Evolutionary conservation across 2,329 filamentous ascomycete genomes (phyloP).

Genomic region (Coniochaeta sp.): DNA sequence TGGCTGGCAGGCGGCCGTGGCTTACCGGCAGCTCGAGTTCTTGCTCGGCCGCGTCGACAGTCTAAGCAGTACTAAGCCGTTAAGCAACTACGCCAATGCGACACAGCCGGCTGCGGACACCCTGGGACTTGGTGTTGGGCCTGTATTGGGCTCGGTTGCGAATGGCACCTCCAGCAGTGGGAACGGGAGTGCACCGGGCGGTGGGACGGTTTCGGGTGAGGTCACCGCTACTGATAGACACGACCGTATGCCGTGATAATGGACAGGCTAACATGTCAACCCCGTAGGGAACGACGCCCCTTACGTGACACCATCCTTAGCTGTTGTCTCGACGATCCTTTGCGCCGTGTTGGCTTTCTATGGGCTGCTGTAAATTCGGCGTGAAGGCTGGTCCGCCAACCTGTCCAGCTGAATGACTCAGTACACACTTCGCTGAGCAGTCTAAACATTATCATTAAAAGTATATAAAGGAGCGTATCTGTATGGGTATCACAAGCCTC

Average conservation of each 20-base stretch:
- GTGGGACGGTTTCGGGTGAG: not conserved
- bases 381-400: not conserved
- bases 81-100: not conserved
- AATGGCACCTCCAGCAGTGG: not conserved
- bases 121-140: not conserved
- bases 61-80: constrained; percentile 26
- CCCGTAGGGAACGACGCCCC: not conserved
- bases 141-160: not conserved
- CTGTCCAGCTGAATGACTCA: not conserved
- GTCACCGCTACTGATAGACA: too few relatives aligned
- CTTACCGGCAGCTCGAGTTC: constrained; percentile 66
- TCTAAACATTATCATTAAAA: constrained; percentile 1
- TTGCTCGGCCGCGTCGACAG: constrained; percentile 61
- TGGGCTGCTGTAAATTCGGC: not conserved
- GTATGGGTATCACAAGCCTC: not conserved
- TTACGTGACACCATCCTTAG: not conserved
- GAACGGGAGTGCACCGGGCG: not conserved
- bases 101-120: not conserved
- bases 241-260: not conserved
- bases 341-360: not conserved
- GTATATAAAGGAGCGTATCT: not conserved
- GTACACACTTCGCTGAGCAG: not conserved
- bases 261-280: not conserved
- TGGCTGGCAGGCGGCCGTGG: constrained; percentile 59
- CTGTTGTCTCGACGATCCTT: not conserved